Evolutionary conservation across 2,329 filamentous ascomycete genomes (phyloP), one percentile per base, ranked within the genome.

Genomic region (Fusarium multiceps): DNA sequence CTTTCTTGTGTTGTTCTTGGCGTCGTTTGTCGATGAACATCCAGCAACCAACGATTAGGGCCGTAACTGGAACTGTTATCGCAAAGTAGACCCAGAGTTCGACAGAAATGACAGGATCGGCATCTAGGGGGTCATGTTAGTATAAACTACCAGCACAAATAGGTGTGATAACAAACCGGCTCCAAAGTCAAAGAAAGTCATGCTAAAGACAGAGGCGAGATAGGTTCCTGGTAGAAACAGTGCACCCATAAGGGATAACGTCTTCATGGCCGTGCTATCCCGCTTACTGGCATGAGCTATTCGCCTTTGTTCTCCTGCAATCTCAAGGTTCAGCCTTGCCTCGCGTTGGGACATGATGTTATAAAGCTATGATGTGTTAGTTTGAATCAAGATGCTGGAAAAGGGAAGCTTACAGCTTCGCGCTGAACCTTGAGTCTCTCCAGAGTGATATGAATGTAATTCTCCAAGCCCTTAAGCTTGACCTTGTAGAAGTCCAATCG

Each of bases 341-440:
- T 90, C 88, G 55, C 88, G 87, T 78, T 90, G 88, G 6, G 87
- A 87, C 75, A 90, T 89, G 77, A 90, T 88, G 76, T 90, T 90
- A 77, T 90, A 90, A 10, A 90, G 80, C 87, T 89, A 59, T 9
- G 6, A 8, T 27, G 23, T n/a, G 42, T 75, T 20, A 72, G 73
- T 30, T 8, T n/a, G 27, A 25, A 51, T 23, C n/a, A 55, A 8
- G 23, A 54, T 20, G 10, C 23, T 10, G 11, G 34, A 80, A 8
- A 27, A 21, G 7, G 16, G 40, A 18, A 9, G 14, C 86, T 67
- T 78, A 89, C 88, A 58, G 88, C 87, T 68, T 86, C 85, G 27
- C 88, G 82, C 78, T 90, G 88, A 45, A 90, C 87, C 53, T 88
- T 85, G 42, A 90, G 75, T 50, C 88, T 80, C 76, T 89, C 85